These are phyloP conservation scores for Hanseniaspora meyeri DNA, from an alignment of 805 yeast genomes.

Conservation along the genomic window DNA sequence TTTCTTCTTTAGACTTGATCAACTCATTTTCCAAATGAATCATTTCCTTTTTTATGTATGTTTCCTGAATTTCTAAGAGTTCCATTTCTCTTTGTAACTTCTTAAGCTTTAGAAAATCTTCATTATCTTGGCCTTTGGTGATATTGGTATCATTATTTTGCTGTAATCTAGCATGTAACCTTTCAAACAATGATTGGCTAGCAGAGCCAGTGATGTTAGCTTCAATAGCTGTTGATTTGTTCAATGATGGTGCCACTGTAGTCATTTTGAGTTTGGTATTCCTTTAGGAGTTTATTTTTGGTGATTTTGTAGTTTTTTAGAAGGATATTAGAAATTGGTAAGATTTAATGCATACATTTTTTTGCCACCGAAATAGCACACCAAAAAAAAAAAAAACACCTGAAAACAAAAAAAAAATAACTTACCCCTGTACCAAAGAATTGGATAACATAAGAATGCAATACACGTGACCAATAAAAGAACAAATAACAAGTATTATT, in stretches of 20 bases:
- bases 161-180: slow-evolving; percentile 22
- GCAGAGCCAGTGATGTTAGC: slow-evolving; percentile 8
- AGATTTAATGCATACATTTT: neutral
- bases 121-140: slow-evolving; percentile 29
- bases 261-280: neutral
- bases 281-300: neutral
- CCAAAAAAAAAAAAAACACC: neutral
- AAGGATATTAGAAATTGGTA: too few relatives aligned
- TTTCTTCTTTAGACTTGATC: slow-evolving; percentile 96
- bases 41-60: slow-evolving; percentile 94
- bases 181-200: slow-evolving; percentile 27
- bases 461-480: neutral
- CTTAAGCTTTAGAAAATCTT: slow-evolving; percentile 74
- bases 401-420: too few relatives aligned
- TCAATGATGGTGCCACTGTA: neutral
- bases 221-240: neutral
- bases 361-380: neutral
- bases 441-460: neutral
- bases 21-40: slow-evolving; percentile 90
- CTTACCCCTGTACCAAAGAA: too few relatives aligned
- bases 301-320: neutral
- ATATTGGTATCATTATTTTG: slow-evolving; percentile 20
- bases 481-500: neutral
- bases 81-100: slow-evolving; percentile 84
- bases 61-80: slow-evolving; percentile 76